Percentiles rank a stretch among this genome's conserved stretches.
Evolutionary conservation across 257 asterid species (phyloP).

Genomic region (Eustoma russellianum): DNA sequence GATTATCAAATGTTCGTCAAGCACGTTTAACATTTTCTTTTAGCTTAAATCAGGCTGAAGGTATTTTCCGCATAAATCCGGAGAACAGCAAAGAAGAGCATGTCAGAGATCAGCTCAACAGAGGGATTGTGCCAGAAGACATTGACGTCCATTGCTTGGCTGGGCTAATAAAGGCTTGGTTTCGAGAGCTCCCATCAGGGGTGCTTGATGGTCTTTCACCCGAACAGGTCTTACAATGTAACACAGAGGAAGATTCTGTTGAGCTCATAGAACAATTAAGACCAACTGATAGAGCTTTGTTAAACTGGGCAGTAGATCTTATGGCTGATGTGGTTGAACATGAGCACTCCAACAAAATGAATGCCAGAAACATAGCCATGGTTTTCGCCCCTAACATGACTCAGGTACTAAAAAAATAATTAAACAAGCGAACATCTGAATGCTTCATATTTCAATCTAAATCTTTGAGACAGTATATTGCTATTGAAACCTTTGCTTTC

Average conservation of each 20-base stretch:
- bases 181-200: constrained; percentile 81
- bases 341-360: constrained; percentile 93
- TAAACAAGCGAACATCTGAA: too few species aligned
- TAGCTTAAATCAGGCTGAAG: constrained; percentile 63
- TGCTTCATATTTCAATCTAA: too few species aligned
- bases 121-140: constrained; percentile 82
- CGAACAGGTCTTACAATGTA: constrained; percentile 71
- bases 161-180: constrained; percentile 95
- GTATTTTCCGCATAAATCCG: constrained; percentile 90
- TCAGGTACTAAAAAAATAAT: too few species aligned
- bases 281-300: constrained; percentile 69
- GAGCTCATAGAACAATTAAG: constrained; percentile 64
- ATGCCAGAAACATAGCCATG: constrained; percentile 92
- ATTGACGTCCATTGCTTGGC: constrained; percentile 94
- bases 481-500: too few species aligned
- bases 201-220: constrained; percentile 89
- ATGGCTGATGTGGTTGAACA: constrained; percentile 98
- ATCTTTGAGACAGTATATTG: too few species aligned
- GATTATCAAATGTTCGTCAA: too few species aligned
- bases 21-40: background rate
- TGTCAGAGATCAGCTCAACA: constrained; percentile 77
- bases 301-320: constrained; percentile 88
- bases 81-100: constrained; percentile 89
- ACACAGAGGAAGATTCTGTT: constrained; percentile 64
- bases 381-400: constrained; percentile 98